Evolutionary conservation across 495 filamentous ascomycete species (phyloP), one percentile per base, ranked within the genome.

Genomic region (Podospora australis): DNA sequence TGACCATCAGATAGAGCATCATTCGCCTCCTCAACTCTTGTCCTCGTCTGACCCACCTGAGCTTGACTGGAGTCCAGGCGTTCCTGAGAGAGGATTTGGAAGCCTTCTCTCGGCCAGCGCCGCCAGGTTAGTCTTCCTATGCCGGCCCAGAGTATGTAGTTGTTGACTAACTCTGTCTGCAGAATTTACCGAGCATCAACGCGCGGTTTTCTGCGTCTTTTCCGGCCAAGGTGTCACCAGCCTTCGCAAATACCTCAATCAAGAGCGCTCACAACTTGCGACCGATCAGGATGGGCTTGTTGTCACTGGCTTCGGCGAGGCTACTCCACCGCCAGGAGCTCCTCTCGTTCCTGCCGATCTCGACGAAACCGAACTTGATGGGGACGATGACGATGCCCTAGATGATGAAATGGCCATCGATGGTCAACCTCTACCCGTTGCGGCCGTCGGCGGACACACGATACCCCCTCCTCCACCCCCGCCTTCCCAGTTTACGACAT

Each of bases 151-250:
- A n/a, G n/a, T n/a, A n/a, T 14, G 0, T 7, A 39, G 2, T 11
- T 9, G 26, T 17, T 11, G 19, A 52, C 68, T 74, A 58, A 72
- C 46, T 13, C 8, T 28, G n/a, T 38, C 6, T 44, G 19, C 41
- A 83, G 94, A 96, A 67, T 99, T 99, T 61, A 97, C 90, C 25
- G 83, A 91, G 6, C 89, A 96, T 58, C 92, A 99, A 62, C 82
- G 92, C 46, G 82, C 86, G 7, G 88, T 97, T 17, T 99, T 94
- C 64, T 99, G 94, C 63, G 94, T 99, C 34, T 99, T 97, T 66
- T 95, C 89, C 14, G 92, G 94, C 8, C 71, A 78, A 28, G 90
- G 90, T 17, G 94, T 99, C 22, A 72, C 71, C 25, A 74, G 76
- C 39, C 78, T 99, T 4, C 88, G 94, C 20, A 70, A 79, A 20